phyloP scores from a whole-genome alignment of 2,329 filamentous ascomycete genomes.

The Hortaea werneckii region DNA sequence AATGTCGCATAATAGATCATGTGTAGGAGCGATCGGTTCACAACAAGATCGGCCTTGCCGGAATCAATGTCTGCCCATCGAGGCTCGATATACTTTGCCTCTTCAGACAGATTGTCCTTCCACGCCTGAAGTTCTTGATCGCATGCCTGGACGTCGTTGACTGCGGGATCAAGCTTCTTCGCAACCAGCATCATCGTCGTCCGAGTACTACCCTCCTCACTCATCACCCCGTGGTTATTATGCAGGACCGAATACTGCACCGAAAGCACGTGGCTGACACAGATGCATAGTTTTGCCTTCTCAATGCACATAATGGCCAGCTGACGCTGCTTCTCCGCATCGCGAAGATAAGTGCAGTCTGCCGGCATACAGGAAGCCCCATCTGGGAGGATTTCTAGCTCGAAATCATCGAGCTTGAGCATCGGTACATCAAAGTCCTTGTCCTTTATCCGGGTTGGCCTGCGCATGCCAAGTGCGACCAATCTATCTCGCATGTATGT shows the following conservation, averaged over 20 bases:
- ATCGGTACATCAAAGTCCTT: conserved; percentile 92
- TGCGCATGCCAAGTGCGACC: conserved; percentile 85
- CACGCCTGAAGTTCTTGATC: conserved; percentile 71
- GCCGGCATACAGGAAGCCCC: conserved; percentile 57
- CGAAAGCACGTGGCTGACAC: conserved; percentile 79
- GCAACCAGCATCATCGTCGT: conserved; percentile 83
- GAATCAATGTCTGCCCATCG: conserved; percentile 46
- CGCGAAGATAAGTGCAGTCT: conserved; percentile 61
- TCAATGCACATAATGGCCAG: conserved; percentile 83
- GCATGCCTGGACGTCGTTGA: conserved; percentile 66
- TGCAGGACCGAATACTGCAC: conserved; percentile 88
- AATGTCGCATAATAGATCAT: conserved; percentile 91
- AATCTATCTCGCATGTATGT: conserved; percentile 91
- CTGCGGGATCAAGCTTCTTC: conserved; percentile 75
- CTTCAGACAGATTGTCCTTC: conserved; percentile 59
- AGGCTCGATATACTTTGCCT: conserved; percentile 57
- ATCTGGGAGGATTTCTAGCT: conserved; percentile 54
- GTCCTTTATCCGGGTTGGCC: conserved; percentile 83
- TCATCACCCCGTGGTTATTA: conserved; percentile 62
- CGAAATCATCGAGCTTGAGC: conserved; percentile 76
- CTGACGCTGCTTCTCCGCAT: conserved; percentile 62
- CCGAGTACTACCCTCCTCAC: conserved; percentile 58
- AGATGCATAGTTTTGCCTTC: conserved; percentile 80
- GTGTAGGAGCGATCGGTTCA: conserved; percentile 79
- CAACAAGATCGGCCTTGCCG: conserved; percentile 47